Evolutionary conservation across 805 yeast genomes (phyloP).

Genomic region (Yarrowia sp.): DNA sequence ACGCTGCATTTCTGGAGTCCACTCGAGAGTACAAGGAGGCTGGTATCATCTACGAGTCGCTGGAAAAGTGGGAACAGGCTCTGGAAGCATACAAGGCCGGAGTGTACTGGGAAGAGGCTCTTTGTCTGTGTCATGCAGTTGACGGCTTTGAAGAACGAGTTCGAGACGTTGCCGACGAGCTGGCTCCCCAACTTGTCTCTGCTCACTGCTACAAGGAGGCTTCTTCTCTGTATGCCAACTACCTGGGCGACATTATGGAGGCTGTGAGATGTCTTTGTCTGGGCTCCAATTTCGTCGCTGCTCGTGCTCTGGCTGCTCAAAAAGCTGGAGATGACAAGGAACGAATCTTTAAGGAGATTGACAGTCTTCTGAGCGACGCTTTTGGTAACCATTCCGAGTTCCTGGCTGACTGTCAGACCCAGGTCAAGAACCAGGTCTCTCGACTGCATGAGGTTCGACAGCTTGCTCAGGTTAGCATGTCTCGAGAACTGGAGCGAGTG

Average conservation of each 20-base stretch:
- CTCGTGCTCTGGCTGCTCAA: constrained; percentile 57
- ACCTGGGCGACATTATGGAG: constrained; percentile 56
- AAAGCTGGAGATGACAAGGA: constrained; percentile 27
- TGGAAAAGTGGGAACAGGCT: constrained; percentile 57
- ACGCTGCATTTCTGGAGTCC: constrained; percentile 59
- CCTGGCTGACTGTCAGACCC: constrained; percentile 88
- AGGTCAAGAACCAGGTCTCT: constrained; percentile 73
- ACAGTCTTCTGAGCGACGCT: constrained; percentile 58
- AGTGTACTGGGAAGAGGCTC: constrained; percentile 82
- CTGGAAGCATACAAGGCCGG: constrained; percentile 65
- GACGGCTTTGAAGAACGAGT: constrained; percentile 43
- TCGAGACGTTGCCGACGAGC: constrained; percentile 51
- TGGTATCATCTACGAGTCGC: constrained; percentile 70
- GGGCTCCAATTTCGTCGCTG: constrained; percentile 70
- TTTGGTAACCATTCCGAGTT: constrained; percentile 85
- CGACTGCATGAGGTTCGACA: constrained; percentile 80
- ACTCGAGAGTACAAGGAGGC: constrained; percentile 66
- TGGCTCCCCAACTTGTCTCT: constrained; percentile 59
- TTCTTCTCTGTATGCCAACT: constrained; percentile 66
- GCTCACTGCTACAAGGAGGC: constrained; percentile 67
- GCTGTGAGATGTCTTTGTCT: constrained; percentile 70
- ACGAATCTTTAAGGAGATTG: constrained; percentile 28
- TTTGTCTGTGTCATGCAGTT: constrained; percentile 35
- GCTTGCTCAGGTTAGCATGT: constrained; percentile 81
- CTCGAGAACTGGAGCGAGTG: constrained; percentile 61